Evolutionary conservation across 1,284 basidiomycete species (phyloP), one percentile per base, ranked within the genome.

Genomic region (Coniferiporia sulphurascens): DNA sequence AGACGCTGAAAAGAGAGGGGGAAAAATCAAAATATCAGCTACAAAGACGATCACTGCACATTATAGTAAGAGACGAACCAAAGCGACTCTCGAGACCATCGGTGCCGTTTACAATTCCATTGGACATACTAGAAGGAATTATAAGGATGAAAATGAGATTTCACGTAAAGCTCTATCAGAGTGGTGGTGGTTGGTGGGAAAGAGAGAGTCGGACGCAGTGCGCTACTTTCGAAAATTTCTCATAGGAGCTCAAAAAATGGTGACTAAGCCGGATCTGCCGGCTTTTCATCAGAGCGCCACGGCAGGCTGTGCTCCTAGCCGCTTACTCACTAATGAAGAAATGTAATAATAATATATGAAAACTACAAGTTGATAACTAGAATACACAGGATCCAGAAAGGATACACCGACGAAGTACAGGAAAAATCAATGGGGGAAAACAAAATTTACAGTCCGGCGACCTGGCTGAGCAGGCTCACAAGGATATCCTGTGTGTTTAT

Each of bases 1-100:
- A 78, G 86, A 82, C 70, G 79, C 81, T 80, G 68, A 13, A 60
- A n/a, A 27, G 27, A 45, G 38, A 41, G 34, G 32, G 17, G 59
- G 9, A 45, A 48, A 55, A 52, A 53, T 49, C 17, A n/a, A 50
- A 46, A n/a, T 46, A 12, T 60, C 27, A 60, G 55, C 1, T 13
- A 43, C 38, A 56, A 34, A 36, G 34, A 62, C 43, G 61, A 56
- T 59, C 62, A 76, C 76, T 8, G 38, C 38, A 15, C 38, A 59
- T 60, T 44, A 48, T n/a, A 60, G 51, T 60, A 48, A 44, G 22
- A 61, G 48, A 7, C 87, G 69, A 67, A 93, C 91, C 83, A 74
- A 94, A 89, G 74, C 86, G 85, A 72, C 81, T 79, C 82, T 95
- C 93, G 71, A 95, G 79, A 76, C 83, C 87, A 74, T 82, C 76